phyloP scores from a whole-genome alignment of 495 filamentous ascomycete species.

The Penicillium flavigenum region DNA sequence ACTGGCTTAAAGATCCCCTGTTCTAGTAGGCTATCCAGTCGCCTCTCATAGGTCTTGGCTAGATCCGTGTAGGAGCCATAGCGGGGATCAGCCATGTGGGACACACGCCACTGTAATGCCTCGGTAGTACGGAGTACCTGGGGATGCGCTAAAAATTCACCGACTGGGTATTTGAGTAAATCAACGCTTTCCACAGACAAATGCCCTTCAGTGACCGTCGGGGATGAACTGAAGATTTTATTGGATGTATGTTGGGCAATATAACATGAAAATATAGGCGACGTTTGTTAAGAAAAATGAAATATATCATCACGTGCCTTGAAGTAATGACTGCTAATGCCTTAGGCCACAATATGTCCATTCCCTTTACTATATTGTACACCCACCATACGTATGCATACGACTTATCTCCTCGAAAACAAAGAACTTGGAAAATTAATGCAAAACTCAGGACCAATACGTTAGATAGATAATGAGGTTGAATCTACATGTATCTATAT shows the following conservation, averaged over 20 bases:
- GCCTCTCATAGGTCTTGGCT: constrained; percentile 16
- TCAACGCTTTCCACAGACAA: not conserved
- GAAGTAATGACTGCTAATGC: not conserved
- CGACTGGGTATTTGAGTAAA: not conserved
- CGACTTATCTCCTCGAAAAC: not conserved
- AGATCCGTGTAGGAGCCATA: constrained; percentile 24
- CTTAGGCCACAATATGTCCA: too few species aligned
- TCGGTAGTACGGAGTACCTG: not conserved
- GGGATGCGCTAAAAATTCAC: constrained; percentile 16
- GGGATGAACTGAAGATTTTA: not conserved
- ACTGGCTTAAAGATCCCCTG: constrained; percentile 38
- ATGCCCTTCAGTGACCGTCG: not conserved
- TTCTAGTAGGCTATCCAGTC: constrained; percentile 30
- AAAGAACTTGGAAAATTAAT: not conserved
- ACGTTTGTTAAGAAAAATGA: not conserved
- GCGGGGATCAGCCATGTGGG: constrained; percentile 29
- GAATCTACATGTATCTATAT: not conserved
- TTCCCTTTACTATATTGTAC: not conserved
- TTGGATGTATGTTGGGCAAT: not conserved
- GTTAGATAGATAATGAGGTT: not conserved
- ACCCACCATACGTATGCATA: not conserved
- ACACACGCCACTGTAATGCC: constrained; percentile 24
- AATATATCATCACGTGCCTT: not conserved
- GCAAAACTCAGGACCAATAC: not conserved
- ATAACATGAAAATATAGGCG: not conserved